phyloP scores from a whole-genome alignment of 2,329 filamentous ascomycete genomes.

The Xylariaceae sp. region DNA sequence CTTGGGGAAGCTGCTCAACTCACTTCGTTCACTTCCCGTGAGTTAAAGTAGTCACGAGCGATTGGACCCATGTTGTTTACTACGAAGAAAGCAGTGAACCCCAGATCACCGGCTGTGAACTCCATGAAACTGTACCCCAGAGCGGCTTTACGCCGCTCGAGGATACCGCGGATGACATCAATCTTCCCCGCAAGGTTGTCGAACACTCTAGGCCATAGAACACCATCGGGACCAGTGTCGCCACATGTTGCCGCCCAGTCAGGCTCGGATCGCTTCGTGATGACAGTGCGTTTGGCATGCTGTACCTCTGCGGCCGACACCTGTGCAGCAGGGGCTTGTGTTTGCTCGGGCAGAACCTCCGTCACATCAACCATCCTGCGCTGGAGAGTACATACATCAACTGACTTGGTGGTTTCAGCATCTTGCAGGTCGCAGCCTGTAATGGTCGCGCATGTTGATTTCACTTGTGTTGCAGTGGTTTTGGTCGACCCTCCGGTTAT shows the following conservation, averaged over 20 bases:
- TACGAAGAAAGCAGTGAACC: background rate
- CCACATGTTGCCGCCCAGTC: background rate
- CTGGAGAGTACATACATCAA: background rate
- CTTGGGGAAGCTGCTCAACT: background rate
- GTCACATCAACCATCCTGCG: background rate
- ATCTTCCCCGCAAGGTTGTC: background rate
- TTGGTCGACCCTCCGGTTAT: background rate
- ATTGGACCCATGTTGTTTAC: conserved; percentile 3
- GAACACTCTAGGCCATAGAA: background rate
- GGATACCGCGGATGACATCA: background rate
- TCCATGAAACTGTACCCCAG: background rate
- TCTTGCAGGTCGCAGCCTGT: conserved; percentile 1
- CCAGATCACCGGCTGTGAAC: conserved; percentile 1
- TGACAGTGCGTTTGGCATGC: background rate
- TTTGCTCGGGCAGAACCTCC: background rate
- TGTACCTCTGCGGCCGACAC: background rate
- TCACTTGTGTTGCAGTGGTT: background rate
- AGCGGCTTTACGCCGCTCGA: background rate
- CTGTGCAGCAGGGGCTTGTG: background rate
- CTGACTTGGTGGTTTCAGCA: background rate
- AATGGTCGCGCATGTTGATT: background rate
- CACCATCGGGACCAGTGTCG: background rate
- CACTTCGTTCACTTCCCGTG: background rate
- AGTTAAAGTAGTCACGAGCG: background rate
- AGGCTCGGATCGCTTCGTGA: background rate